Percentiles rank a stretch among this genome's conserved stretches.
phyloP scores from a whole-genome alignment of 2,329 filamentous ascomycete species.

The Neodidymelliopsis sp. region DNA sequence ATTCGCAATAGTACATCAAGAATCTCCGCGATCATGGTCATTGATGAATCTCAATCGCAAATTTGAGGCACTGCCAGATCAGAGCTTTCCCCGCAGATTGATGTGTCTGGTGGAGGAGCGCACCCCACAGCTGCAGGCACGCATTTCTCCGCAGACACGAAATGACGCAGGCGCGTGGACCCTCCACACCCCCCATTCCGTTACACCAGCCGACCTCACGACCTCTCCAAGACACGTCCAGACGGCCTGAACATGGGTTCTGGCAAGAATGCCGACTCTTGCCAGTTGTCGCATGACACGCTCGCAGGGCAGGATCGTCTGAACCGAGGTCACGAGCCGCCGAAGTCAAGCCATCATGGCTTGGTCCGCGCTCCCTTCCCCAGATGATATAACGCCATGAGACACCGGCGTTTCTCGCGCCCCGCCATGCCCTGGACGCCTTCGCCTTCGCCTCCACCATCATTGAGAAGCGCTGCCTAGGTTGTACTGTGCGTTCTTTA shows the following conservation, averaged over 20 bases:
- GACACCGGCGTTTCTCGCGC: constrained; percentile 27
- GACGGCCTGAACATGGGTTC: constrained; percentile 9
- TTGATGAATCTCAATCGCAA: no score
- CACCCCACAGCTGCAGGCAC: constrained; percentile 14
- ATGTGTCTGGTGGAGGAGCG: background rate
- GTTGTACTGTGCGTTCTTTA: constrained; percentile 15
- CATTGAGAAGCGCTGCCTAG: constrained; percentile 17
- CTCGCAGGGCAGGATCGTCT: constrained; percentile 16
- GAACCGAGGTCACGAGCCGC: constrained; percentile 40
- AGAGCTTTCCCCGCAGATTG: constrained; percentile 5
- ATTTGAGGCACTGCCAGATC: no score
- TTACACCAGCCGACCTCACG: constrained; percentile 21
- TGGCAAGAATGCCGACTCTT: constrained; percentile 25
- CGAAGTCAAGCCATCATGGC: constrained; percentile 29
- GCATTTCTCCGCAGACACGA: constrained; percentile 2
- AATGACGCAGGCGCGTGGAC: constrained; percentile 30
- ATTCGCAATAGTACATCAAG: no score
- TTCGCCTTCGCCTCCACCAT: constrained; percentile 15
- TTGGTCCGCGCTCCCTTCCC: constrained; percentile 34
- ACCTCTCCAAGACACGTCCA: constrained; percentile 17
- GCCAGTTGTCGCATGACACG: constrained; percentile 29
- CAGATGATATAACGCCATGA: constrained; percentile 32
- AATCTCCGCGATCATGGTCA: no score
- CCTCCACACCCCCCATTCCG: constrained; percentile 15
- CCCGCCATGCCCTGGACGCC: constrained; percentile 26